Base-by-base conservation (phyloP, 2,329 filamentous ascomycete genomes). In the Xylariaceae sp. region DNA sequence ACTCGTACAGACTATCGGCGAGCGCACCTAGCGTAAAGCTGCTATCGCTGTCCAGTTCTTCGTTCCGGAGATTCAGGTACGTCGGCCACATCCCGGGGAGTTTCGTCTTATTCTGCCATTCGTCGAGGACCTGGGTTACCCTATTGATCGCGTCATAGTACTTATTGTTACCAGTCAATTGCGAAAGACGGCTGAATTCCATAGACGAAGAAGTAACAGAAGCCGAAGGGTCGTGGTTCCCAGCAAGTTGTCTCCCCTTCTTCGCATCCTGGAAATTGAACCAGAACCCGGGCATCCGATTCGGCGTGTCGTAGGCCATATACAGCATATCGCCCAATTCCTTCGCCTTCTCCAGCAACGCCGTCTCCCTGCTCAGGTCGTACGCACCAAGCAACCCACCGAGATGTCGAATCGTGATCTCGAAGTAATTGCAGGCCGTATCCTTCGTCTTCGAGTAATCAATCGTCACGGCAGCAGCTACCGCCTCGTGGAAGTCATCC, bases 1-100 rank as follows among this genome's bases (percentile, higher is more conserved):
- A 86, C 69, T 86, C 83, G 64, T 84, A 86, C 2, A 82, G 67
- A 34, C 80, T 83, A 66, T 86, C 83, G 3, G 80, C 76, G 44
- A 79, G 70, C 1, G 78, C 82, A 13, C 82, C 82, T 1, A 85
- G 73, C 0, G 80, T 81, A 65, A 81, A 85, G n/a, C 64, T 67
- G 2, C 58, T 72, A 7, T 74, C 74, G 13, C 65, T 68, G 10
- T 74, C 59, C 44, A 77, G 76, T 66, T 68, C 76, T 71, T 75
- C 77, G 80, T 63, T 80, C 75, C 67, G 77, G 76, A 73, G 80
- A 71, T 92, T 82, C 53, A 93, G 74, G 53, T 77, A 76, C 17
- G 82, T 78, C 1, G 88, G 89, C 88, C 87, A 94, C 77, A 94
- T 81, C 2, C 90, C 90, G 0, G 89, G 89, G 4, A 93, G 72